Percentiles rank a stretch among this genome's conserved stretches.
These are phyloP conservation scores for Capsella bursapastoris DNA, from an alignment of 345 rosid genomes.

Conservation along the genomic window DNA sequence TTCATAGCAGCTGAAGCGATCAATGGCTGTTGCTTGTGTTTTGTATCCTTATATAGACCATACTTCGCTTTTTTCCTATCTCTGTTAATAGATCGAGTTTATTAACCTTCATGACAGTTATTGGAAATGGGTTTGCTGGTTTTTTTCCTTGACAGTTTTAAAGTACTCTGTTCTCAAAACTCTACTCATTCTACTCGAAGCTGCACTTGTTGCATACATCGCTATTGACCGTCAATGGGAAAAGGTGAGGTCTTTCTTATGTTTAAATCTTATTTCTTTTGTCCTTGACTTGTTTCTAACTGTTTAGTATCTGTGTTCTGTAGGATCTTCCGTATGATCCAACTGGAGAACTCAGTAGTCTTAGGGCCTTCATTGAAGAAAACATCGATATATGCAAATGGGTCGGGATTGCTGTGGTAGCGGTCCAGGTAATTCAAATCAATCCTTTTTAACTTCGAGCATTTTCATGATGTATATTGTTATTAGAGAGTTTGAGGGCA, in stretches of 20 bases:
- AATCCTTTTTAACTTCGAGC: neutral
- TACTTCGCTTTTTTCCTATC: neutral
- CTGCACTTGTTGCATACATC: constrained; percentile 75
- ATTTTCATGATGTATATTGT: neutral
- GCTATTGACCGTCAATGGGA: constrained; percentile 86
- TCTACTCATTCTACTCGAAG: constrained; percentile 69
- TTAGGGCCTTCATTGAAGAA: constrained; percentile 67
- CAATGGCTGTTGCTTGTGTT: constrained; percentile 88
- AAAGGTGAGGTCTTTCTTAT: constrained; percentile 50
- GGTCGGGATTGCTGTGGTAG: constrained; percentile 73
- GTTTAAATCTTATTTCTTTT: neutral
- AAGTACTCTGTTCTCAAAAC: constrained; percentile 74
- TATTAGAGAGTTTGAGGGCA: neutral
- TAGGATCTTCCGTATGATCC: constrained; percentile 94
- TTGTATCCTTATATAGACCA: constrained; percentile 68
- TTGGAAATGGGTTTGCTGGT: neutral
- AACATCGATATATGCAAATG: constrained; percentile 79
- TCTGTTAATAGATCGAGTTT: neutral
- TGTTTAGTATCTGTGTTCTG: neutral
- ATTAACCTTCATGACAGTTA: neutral
- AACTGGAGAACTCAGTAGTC: constrained; percentile 80
- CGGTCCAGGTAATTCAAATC: constrained; percentile 62
- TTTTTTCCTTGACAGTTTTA: constrained; percentile 41
- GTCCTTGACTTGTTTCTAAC: constrained; percentile 21
- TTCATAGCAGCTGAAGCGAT: constrained; percentile 91